Base-by-base conservation (phyloP, 306 rosid genomes). In the Medicago lupulina region DNA sequence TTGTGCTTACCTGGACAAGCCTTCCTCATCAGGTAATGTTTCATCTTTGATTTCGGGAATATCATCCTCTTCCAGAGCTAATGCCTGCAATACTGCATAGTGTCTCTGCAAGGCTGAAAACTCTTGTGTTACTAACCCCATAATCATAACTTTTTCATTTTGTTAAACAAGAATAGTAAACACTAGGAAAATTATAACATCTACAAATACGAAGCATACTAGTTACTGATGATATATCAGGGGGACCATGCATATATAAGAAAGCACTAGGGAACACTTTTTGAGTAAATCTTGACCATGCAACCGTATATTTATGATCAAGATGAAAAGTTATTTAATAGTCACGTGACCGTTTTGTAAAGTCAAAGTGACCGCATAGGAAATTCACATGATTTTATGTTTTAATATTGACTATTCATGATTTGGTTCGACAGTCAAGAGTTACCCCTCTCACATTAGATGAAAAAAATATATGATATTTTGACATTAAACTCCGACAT, bases 31-130 rank as follows among this genome's bases (percentile, higher is more conserved):
- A 59, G 98, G 98, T 55, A 80, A 38, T 25, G 98, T 92, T 81
- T 94, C 97, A 78, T 94, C 98, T 68, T 68, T 88, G 53, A 83
- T 85, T 77, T 92, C 97, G 15, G 95, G 96, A 67, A 94, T 87
- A 28, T 92, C 98, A 73, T 82, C 89, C 80, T 92, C 97, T 38
- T 88, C 97, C 85, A 92, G 78, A 75, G 98, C 98, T 66, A 92
- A 83, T 60, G 98, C 96, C 87, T 92, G 93, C 81, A 94, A 74
- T 59, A 92, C 85, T 43, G 89, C 89, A 87, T 94, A 94, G 78
- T 94, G 97, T 66, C 93, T 90, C 93, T 94, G 97, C 94, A 94
- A 88, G 82, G 89, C 98, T 94, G 90, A 78, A 77, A 88, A 38
- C 78, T 21, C 71, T 50, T 38, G 19, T 13, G 67, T 65, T 36